phyloP scores from a whole-genome alignment of 805 yeast species.

The Teunomyces barrocoloradensis region DNA sequence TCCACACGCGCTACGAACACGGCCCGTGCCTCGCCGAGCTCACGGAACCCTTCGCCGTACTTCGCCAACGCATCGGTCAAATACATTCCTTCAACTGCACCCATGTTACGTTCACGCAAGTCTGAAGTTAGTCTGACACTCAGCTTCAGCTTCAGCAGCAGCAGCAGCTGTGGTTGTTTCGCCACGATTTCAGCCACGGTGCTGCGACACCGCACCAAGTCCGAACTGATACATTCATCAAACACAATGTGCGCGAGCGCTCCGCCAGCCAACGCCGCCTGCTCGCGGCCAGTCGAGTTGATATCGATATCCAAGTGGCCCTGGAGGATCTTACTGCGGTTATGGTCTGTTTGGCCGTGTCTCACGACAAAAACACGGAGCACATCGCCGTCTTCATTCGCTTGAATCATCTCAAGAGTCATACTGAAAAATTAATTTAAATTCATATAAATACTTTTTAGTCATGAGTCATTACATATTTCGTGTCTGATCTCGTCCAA shows the following conservation, averaged over 20 bases:
- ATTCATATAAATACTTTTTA: neutral
- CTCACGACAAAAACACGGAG: constrained; percentile 63
- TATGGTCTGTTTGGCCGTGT: constrained; percentile 84
- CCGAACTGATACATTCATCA: constrained; percentile 52
- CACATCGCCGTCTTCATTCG: constrained; percentile 33
- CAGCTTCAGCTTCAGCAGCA: constrained; percentile 8
- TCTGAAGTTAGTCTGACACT: constrained; percentile 31
- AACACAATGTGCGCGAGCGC: constrained; percentile 37
- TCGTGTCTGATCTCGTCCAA: constrained; percentile 17
- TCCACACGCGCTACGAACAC: constrained; percentile 50
- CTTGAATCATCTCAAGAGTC: neutral
- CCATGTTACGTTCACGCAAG: constrained; percentile 77
- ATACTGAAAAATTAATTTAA: neutral
- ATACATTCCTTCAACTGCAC: constrained; percentile 70
- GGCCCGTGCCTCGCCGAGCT: constrained; percentile 60
- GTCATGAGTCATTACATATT: neutral
- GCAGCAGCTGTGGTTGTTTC: constrained; percentile 13
- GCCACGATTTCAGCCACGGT: constrained; percentile 49
- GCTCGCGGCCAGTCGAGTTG: constrained; percentile 59
- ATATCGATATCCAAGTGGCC: constrained; percentile 72
- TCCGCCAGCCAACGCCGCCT: constrained; percentile 56
- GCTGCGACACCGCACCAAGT: constrained; percentile 56
- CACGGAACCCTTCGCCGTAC: constrained; percentile 58
- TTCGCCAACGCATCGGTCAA: constrained; percentile 61
- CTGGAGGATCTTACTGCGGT: constrained; percentile 65